Evolutionary conservation across 148 eudicot species (phyloP).

Genomic region (Spergularia bocconei): DNA sequence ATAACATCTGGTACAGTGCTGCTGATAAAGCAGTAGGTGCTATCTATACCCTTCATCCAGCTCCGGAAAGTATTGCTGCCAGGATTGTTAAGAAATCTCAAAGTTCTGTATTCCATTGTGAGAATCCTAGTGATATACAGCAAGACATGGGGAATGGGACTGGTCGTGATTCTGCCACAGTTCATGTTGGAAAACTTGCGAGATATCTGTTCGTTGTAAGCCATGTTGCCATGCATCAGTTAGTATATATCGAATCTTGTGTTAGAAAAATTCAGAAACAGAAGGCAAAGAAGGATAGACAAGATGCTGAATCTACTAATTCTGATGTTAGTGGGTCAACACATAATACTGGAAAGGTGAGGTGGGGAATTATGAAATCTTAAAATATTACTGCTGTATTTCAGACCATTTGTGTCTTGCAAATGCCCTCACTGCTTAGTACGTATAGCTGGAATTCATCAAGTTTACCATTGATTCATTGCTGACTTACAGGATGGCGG

Average conservation of each 20-base stretch:
- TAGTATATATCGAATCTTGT: conserved; percentile 85
- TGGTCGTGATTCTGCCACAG: conserved; percentile 42
- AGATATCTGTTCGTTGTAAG: conserved; percentile 71
- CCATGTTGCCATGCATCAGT: conserved; percentile 92
- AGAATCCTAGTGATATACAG: conserved; percentile 44
- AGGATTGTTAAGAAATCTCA: conserved; percentile 63
- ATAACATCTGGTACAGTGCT: conserved; percentile 83
- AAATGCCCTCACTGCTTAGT: background rate
- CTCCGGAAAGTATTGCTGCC: conserved; percentile 76
- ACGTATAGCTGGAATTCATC: background rate
- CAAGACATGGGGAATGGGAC: conserved; percentile 35
- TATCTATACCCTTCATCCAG: conserved; percentile 78
- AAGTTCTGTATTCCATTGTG: conserved; percentile 45
- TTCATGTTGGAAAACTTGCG: conserved; percentile 75
- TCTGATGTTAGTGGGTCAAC: conserved; percentile 30
- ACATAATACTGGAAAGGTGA: conserved; percentile 55
- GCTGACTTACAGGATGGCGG: conserved; percentile 56
- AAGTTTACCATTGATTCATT: background rate
- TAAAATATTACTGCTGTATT: background rate
- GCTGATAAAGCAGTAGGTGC: conserved; percentile 88
- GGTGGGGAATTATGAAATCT: conserved; percentile 9
- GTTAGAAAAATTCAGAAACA: conserved; percentile 76
- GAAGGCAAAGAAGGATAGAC: conserved; percentile 67
- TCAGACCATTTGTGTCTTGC: background rate
- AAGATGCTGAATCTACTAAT: conserved; percentile 42